These are phyloP conservation scores for Nitzschia putrida DNA, from an alignment of 108 stramenopile species.

Conservation along the genomic window DNA sequence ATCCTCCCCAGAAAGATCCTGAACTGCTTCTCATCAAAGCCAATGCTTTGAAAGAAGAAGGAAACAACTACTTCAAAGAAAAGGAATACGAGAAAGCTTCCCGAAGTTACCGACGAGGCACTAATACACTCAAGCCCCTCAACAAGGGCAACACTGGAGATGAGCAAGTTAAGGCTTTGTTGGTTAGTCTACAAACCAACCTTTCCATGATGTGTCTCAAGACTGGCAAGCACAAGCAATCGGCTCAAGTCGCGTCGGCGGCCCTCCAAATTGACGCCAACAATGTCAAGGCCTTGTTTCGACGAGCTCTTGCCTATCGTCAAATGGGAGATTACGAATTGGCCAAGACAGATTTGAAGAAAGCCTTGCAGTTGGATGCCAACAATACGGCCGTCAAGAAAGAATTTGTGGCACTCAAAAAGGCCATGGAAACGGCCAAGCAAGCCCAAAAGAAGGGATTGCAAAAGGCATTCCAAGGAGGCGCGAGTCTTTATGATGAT, in stretches of 20 bases:
- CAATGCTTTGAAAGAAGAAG: conserved; percentile 69
- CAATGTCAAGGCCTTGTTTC: conserved; percentile 86
- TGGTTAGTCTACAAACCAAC: conserved; percentile 73
- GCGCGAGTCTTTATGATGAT: conserved; percentile 63
- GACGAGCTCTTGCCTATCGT: conserved; percentile 66
- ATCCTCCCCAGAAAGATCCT: conserved; percentile 34
- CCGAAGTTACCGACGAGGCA: conserved; percentile 75
- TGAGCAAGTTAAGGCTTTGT: conserved; percentile 71
- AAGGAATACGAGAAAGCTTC: conserved; percentile 60
- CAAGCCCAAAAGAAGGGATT: conserved; percentile 56
- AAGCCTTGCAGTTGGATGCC: conserved; percentile 56
- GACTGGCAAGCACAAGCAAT: conserved; percentile 61
- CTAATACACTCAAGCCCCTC: conserved; percentile 60
- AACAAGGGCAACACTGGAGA: conserved; percentile 69
- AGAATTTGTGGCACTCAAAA: conserved; percentile 62
- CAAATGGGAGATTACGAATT: conserved; percentile 58
- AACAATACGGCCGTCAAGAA: conserved; percentile 64
- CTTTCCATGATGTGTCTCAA: conserved; percentile 80
- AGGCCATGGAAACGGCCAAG: conserved; percentile 51
- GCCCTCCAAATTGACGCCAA: conserved; percentile 64
- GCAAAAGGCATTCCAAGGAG: conserved; percentile 68
- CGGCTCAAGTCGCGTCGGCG: conserved; percentile 64
- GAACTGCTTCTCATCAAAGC: conserved; percentile 57
- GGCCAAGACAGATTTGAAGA: conserved; percentile 61
- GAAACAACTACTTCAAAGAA: conserved; percentile 72